Percentiles rank a stretch among this genome's conserved stretches.
These are phyloP conservation scores for Debaryomycetaceae sp. DNA, from an alignment of 1,139 yeast species.

Conservation along the genomic window DNA sequence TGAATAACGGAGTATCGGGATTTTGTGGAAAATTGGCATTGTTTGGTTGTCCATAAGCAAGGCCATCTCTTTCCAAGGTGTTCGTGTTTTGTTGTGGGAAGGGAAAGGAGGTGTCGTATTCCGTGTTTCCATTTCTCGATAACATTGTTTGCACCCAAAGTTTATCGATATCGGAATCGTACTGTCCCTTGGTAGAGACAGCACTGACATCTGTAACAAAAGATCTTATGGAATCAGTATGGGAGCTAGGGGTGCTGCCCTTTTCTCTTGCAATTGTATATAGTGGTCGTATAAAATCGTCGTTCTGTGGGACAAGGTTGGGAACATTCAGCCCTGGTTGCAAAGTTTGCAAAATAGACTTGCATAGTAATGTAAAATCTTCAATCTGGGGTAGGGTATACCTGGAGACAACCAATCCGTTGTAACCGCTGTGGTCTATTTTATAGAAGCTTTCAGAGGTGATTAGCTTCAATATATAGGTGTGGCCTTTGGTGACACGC, in stretches of 20 bases:
- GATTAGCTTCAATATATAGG: conserved; percentile 25
- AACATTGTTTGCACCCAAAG: conserved; percentile 38
- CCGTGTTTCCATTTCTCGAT: conserved; percentile 24
- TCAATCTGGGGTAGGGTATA: conserved; percentile 23
- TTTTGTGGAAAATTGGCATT: too few species aligned
- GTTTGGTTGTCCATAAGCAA: too few species aligned
- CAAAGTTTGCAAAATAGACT: conserved; percentile 15
- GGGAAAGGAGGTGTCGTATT: conserved; percentile 55
- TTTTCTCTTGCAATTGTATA: not conserved
- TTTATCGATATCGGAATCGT: conserved; percentile 32
- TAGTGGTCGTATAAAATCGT: not conserved
- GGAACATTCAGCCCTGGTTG: not conserved
- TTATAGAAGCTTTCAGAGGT: conserved; percentile 31
- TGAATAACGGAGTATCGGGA: not conserved
- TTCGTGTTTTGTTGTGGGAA: conserved; percentile 64
- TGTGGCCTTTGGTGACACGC: conserved; percentile 47
- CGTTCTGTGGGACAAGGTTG: not conserved
- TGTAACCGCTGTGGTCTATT: conserved; percentile 3
- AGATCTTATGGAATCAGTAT: not conserved
- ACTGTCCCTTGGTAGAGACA: not conserved
- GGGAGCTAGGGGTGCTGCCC: not conserved
- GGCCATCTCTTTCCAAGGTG: conserved; percentile 78
- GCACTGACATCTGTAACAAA: not conserved
- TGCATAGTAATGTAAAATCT: conserved; percentile 28
- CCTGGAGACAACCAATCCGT: conserved; percentile 9